Base-by-base conservation (phyloP, 1,284 basidiomycete species). In the Amanita bisporigera region DNA sequence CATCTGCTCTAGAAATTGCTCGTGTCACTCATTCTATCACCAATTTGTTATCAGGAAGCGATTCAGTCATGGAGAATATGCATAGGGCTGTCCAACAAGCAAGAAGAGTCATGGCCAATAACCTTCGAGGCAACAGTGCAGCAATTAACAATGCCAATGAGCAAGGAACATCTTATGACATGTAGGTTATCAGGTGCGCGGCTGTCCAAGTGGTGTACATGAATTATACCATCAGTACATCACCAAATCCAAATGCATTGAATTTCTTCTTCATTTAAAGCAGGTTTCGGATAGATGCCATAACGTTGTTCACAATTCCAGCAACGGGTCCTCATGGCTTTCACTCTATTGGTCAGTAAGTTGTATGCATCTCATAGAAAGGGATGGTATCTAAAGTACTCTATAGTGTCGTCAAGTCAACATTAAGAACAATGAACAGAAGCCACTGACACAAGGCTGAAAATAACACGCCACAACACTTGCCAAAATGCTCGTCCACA, bases 291-390 rank as follows among this genome's bases (percentile, higher is more conserved):
- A 96, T 99, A 66, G 97, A 99, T 77, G 94, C 97, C 0, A 86
- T 99, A 67, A 98, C 96, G 0, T 75, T 99, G 24, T 99, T 93
- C 76, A 96, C 91, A 6, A 82, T 94, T 6, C 96, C 97, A 12
- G 93, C 96, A 0, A 81, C 84, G 11, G 97, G 97, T 3, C 98
- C 98, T 4, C 96, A 98, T 78, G 98, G 98, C 0, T 99, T 99
- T 79, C 90, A 95, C 82, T 89, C 95, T 1, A 84, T 99, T 24
- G 97, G 97, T 72, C 86, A 89, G 94, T 94, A 61, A 73, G 85
- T 67, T 66, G 55, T 57, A 40, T 15, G 41, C 21, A 19, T 10
- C 38, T 40, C 45, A 47, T 58, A 52, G 63, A 14, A 15, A 55
- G 61, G n/a, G 10, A 52, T 29, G 50, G 26, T 40, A 33, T 45